Conservation (phyloP, 108 stramenopile species). For the Conticribra weissflogii region DNA sequence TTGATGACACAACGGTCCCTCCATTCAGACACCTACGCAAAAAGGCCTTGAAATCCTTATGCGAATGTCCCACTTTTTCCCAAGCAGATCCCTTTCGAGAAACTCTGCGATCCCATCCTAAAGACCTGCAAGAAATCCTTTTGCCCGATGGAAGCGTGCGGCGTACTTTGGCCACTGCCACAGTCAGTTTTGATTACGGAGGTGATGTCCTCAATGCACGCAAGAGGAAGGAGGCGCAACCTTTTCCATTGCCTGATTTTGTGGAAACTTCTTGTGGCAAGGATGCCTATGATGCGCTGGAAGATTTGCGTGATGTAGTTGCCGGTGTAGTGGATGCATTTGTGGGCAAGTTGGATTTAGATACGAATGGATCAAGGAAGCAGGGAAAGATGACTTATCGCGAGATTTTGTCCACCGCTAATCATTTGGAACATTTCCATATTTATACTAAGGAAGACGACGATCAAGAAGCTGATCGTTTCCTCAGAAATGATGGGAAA, state of each 20-base stretch:
- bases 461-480: constrained; percentile 42
- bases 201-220: background rate
- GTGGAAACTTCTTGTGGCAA: constrained; percentile 51
- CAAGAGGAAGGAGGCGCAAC: background rate
- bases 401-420: background rate
- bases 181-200: constrained; percentile 27
- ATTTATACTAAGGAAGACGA: constrained; percentile 9
- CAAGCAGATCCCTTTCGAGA: background rate
- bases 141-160: constrained; percentile 31
- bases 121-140: constrained; percentile 19
- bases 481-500: constrained; percentile 74
- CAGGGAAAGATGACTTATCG: background rate
- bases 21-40: constrained; percentile 12
- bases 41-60: constrained; percentile 21
- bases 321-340: constrained; percentile 60
- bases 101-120: constrained; percentile 8
- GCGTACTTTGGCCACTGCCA: constrained; percentile 42
- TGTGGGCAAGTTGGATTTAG: constrained; percentile 50
- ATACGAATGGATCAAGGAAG: constrained; percentile 6
- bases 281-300: constrained; percentile 57
- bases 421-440: constrained; percentile 1
- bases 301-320: constrained; percentile 65
- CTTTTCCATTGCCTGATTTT: constrained; percentile 36
- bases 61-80: constrained; percentile 22
- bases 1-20: too few species aligned